Evolutionary conservation across 371 early-diverging fungal species (phyloP).

Genomic region (Lichtheimia corymbifera): DNA sequence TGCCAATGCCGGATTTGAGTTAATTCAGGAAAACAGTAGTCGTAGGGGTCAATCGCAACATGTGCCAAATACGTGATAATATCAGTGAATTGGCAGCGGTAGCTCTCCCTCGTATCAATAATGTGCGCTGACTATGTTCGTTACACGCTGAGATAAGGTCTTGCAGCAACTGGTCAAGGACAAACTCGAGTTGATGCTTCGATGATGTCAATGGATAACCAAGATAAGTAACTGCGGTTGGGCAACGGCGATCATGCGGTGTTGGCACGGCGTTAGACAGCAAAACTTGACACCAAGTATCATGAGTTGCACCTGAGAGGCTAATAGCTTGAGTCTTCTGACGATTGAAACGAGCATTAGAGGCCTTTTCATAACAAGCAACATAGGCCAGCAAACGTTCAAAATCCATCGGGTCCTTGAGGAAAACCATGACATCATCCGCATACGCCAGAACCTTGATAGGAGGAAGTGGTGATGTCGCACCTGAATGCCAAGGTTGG

Average conservation of each 20-base stretch:
- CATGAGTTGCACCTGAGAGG: constrained; percentile 12
- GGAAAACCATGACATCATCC: constrained; percentile 21
- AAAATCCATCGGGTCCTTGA: constrained; percentile 6
- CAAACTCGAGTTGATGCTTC: not conserved
- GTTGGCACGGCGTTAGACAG: not conserved
- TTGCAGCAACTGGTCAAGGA: too few relatives aligned
- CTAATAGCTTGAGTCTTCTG: constrained; percentile 22
- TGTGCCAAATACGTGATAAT: too few relatives aligned
- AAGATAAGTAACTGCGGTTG: constrained; percentile 12
- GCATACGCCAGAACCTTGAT: constrained; percentile 22
- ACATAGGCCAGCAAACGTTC: constrained; percentile 6
- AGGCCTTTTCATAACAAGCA: constrained; percentile 8
- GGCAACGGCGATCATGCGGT: constrained; percentile 16
- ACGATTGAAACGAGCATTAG: constrained; percentile 24
- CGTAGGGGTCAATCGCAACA: too few relatives aligned
- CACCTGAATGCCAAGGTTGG: not conserved
- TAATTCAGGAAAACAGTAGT: too few relatives aligned
- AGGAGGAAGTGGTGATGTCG: not conserved
- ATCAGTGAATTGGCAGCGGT: too few relatives aligned
- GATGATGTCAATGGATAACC: constrained; percentile 21
- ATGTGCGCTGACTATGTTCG: too few relatives aligned
- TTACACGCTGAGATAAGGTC: too few relatives aligned
- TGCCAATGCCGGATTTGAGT: too few relatives aligned
- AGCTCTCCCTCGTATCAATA: too few relatives aligned
- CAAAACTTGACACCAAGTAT: not conserved